A percentile compares a stretch with the other conserved stretches of the same genome.
phyloP scores from a whole-genome alignment of 2,329 filamentous ascomycete genomes.

The Aspergillus udagawae region DNA sequence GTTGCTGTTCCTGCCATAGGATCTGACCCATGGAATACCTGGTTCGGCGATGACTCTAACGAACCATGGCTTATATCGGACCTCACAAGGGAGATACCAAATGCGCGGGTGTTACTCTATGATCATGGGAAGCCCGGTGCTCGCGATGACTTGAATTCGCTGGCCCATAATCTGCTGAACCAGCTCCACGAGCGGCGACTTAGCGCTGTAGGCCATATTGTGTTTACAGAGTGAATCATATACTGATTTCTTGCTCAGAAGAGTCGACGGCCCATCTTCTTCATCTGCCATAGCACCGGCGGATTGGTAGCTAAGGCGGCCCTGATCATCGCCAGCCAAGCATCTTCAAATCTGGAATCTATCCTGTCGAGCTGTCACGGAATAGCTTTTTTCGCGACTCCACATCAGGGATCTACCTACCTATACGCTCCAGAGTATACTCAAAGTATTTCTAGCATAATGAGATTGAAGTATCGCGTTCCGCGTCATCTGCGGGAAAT shows the following conservation, averaged over 20 bases:
- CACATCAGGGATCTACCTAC: constrained; percentile 61
- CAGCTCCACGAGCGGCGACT: constrained; percentile 20
- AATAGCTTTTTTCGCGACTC: constrained; percentile 59
- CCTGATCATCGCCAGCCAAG: constrained; percentile 37
- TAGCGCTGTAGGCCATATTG: constrained; percentile 9
- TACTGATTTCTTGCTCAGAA: constrained; percentile 8
- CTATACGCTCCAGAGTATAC: constrained; percentile 57
- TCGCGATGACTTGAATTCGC: constrained; percentile 23
- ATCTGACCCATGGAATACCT: constrained; percentile 26
- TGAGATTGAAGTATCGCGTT: constrained; percentile 51
- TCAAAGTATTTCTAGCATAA: constrained; percentile 50
- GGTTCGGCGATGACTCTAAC: constrained; percentile 18
- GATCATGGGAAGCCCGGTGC: constrained; percentile 24
- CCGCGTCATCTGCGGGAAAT: constrained; percentile 50
- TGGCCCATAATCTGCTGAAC: constrained; percentile 24
- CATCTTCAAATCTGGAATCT: constrained; percentile 23
- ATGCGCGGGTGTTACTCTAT: constrained; percentile 25
- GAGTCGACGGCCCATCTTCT: constrained; percentile 51
- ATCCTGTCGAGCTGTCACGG: constrained; percentile 58
- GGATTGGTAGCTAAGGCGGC: constrained; percentile 58
- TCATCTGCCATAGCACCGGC: constrained; percentile 59
- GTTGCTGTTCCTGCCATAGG: constrained; percentile 35
- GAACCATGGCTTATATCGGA: constrained; percentile 25
- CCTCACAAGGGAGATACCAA: constrained; percentile 17
- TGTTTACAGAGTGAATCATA: neutral